Percentiles rank a stretch among this genome's conserved stretches.
Conservation (phyloP, 1,139 yeast genomes). For the Arxiozyma heterogenica region DNA sequence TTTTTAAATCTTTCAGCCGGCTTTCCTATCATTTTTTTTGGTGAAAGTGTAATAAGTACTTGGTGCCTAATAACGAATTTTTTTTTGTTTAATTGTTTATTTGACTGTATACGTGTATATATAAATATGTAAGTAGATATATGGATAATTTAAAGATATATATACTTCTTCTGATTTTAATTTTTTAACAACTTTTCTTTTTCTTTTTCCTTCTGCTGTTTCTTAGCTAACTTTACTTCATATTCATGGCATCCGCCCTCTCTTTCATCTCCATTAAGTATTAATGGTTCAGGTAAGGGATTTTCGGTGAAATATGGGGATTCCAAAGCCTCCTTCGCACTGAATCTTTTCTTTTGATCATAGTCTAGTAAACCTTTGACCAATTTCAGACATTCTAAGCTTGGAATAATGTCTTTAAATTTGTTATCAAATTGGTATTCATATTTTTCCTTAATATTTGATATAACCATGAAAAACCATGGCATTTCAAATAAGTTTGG, state of each 20-base stretch:
- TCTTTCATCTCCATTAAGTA: conserved; percentile 46
- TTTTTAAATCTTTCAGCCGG: too few species aligned
- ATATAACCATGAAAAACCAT: conserved; percentile 83
- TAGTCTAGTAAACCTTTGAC: conserved; percentile 54
- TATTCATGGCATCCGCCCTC: conserved; percentile 91
- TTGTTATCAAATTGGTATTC: conserved; percentile 42
- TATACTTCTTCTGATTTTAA: not conserved
- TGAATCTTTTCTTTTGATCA: conserved; percentile 58
- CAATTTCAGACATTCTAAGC: conserved; percentile 51
- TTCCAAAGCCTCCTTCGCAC: conserved; percentile 51
- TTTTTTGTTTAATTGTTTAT: not conserved
- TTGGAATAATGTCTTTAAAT: conserved; percentile 39
- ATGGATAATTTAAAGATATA: not conserved
- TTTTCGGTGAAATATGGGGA: conserved; percentile 64
- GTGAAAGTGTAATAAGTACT: not conserved
- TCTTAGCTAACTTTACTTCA: conserved; percentile 59
- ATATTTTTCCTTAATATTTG: conserved; percentile 33
- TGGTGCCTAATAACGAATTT: not conserved
- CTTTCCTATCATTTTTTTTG: not conserved
- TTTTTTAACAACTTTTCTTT: conserved; percentile 1
- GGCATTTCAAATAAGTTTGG: conserved; percentile 69
- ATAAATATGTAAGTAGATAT: too few species aligned
- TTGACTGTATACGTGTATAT: too few species aligned
- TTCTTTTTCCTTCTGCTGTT: conserved; percentile 46
- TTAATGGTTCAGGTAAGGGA: conserved; percentile 54